phyloP scores from a whole-genome alignment of 2,329 filamentous ascomycete genomes.

The Epichloe gansuensis region DNA sequence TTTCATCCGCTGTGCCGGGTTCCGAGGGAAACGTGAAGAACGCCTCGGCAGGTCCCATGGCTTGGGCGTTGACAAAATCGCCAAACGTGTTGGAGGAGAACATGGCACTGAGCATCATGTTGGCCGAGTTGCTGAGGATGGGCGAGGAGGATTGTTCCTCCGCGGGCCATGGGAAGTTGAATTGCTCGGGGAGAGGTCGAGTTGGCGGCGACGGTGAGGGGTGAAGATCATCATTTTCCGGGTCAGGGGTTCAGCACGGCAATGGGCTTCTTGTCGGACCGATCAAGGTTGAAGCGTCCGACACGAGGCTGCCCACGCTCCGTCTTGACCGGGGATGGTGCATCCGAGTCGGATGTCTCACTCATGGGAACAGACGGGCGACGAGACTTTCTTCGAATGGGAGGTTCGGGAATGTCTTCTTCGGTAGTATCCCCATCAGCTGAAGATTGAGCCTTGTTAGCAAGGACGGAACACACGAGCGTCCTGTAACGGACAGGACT shows the following conservation, averaged over 20 bases:
- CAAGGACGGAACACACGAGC: neutral
- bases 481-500: constrained; percentile 25
- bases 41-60: constrained; percentile 62
- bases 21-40: constrained; percentile 61
- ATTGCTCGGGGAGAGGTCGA: constrained; percentile 45
- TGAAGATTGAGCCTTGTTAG: constrained; percentile 16
- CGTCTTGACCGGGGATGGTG: constrained; percentile 32
- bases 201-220: constrained; percentile 33
- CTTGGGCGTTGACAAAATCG: constrained; percentile 48
- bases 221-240: constrained; percentile 55
- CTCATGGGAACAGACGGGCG: constrained; percentile 24
- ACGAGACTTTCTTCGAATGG: constrained; percentile 35
- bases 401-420: constrained; percentile 42
- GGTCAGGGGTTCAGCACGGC: constrained; percentile 43
- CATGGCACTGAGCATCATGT: constrained; percentile 70
- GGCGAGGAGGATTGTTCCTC: constrained; percentile 34
- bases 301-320: constrained; percentile 41
- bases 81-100: constrained; percentile 44
- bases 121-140: constrained; percentile 54
- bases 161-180: constrained; percentile 35
- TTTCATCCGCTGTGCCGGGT: constrained; percentile 40
- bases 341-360: constrained; percentile 39
- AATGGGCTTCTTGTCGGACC: constrained; percentile 43
- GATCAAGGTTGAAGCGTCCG: constrained; percentile 42
- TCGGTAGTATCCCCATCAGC: constrained; percentile 52